Conservation (phyloP, 2,329 filamentous ascomycete species). For the Phoma sp. region DNA sequence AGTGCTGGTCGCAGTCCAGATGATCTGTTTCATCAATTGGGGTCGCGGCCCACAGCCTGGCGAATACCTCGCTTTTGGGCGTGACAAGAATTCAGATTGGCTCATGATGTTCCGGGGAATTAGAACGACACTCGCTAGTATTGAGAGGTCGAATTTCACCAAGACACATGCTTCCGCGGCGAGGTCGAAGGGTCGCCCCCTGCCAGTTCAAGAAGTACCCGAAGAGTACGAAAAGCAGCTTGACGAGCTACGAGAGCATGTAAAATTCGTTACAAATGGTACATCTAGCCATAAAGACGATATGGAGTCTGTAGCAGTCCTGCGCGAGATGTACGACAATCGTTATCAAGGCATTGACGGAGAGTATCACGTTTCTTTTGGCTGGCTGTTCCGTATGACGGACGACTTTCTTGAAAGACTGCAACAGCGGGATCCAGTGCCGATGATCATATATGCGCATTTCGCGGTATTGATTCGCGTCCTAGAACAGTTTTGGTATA, state of each 20-base stretch:
- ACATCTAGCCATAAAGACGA: slow-evolving; percentile 11
- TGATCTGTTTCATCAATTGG: slow-evolving; percentile 35
- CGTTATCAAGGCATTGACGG: slow-evolving; percentile 30
- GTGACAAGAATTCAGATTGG: slow-evolving; percentile 34
- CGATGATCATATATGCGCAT: slow-evolving; percentile 35
- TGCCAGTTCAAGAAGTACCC: slow-evolving; percentile 18
- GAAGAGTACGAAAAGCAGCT: slow-evolving; percentile 28
- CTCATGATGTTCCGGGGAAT: slow-evolving; percentile 41
- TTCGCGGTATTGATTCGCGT: slow-evolving; percentile 35
- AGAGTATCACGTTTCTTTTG: slow-evolving; percentile 36
- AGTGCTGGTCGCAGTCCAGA: slow-evolving; percentile 30
- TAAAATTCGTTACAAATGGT: slow-evolving; percentile 9
- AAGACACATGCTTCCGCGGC: slow-evolving; percentile 17
- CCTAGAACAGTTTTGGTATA: slow-evolving; percentile 40
- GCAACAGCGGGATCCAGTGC: slow-evolving; percentile 27
- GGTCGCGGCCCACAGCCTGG: slow-evolving; percentile 34
- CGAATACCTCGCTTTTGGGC: slow-evolving; percentile 39
- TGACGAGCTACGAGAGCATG: slow-evolving; percentile 22
- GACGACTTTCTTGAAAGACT: slow-evolving; percentile 33
- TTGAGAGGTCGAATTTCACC: slow-evolving; percentile 9
- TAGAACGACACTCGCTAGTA: slow-evolving; percentile 26
- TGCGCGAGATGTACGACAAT: slow-evolving; percentile 29
- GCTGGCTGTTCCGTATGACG: slow-evolving; percentile 34
- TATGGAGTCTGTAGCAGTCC: slow-evolving; percentile 18
- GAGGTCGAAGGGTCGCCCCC: slow-evolving; percentile 14